A percentile compares a stretch with the other conserved stretches of the same genome.
phyloP scores from a whole-genome alignment of 2,329 filamentous ascomycete genomes.

The Dryadomyces sulphureus region DNA sequence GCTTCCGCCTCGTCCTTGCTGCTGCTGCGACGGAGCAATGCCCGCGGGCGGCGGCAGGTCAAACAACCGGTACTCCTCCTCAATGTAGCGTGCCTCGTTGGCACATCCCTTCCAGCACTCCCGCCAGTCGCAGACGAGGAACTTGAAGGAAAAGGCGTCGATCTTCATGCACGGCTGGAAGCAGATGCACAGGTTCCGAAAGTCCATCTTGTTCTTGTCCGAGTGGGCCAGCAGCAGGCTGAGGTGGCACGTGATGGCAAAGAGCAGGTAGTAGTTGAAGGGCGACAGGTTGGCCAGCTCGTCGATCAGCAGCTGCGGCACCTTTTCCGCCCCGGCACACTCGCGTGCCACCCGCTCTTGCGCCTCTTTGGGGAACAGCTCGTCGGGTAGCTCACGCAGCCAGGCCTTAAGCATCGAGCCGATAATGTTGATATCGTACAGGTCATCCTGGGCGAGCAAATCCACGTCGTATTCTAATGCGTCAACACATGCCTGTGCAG shows the following conservation, averaged over 20 bases:
- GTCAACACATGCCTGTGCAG: neutral
- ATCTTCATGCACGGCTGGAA: conserved; percentile 97
- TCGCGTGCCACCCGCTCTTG: conserved; percentile 71
- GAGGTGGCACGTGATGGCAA: conserved; percentile 92
- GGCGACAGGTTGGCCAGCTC: conserved; percentile 88
- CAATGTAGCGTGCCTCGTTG: conserved; percentile 69
- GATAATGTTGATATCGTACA: conserved; percentile 94
- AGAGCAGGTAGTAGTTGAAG: conserved; percentile 94
- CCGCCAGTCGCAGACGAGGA: conserved; percentile 87
- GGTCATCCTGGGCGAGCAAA: conserved; percentile 70
- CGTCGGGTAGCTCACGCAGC: conserved; percentile 87
- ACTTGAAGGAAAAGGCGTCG: conserved; percentile 88
- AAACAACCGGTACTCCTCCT: conserved; percentile 49
- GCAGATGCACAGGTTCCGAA: conserved; percentile 87
- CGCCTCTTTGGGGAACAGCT: conserved; percentile 73
- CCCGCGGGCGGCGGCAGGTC: conserved; percentile 41
- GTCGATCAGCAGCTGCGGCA: conserved; percentile 71
- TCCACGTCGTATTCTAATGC: conserved; percentile 70
- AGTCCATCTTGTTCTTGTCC: conserved; percentile 97
- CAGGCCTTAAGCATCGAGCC: conserved; percentile 94
- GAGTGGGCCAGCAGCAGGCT: conserved; percentile 82
- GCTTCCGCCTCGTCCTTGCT: neutral
- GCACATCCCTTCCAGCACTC: conserved; percentile 95
- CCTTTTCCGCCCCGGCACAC: conserved; percentile 62
- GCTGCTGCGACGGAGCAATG: conserved; percentile 16